phyloP scores from a whole-genome alignment of 495 filamentous ascomycete species.

The Xylaria venustula region DNA sequence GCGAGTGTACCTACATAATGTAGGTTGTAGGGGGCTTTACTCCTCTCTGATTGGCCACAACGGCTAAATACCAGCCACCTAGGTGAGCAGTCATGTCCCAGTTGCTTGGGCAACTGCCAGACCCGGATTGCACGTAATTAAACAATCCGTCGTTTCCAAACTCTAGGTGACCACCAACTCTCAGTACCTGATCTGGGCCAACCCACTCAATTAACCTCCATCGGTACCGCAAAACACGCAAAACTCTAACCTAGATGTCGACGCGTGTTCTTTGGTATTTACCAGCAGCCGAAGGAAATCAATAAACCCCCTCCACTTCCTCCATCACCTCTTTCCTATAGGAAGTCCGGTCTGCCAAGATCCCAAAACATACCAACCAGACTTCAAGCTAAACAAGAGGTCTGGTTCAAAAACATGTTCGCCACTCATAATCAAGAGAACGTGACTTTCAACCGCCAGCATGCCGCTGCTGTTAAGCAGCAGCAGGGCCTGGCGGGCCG shows the following conservation, averaged over 20 bases:
- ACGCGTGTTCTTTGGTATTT: too few relatives aligned
- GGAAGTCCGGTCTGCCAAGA: background rate
- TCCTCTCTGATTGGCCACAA: constrained; percentile 1
- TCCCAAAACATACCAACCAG: background rate
- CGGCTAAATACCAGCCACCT: too few relatives aligned
- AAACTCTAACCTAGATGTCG: background rate
- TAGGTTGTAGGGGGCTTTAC: background rate
- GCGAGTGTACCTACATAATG: too few relatives aligned
- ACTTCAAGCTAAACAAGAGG: background rate
- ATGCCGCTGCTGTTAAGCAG: constrained; percentile 73
- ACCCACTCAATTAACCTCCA: constrained; percentile 10
- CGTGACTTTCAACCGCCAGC: constrained; percentile 68
- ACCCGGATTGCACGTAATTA: constrained; percentile 4
- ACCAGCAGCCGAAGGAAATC: background rate
- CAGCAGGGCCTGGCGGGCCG: constrained; percentile 56
- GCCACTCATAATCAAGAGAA: constrained; percentile 90
- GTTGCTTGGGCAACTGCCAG: constrained; percentile 13
- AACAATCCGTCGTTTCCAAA: constrained; percentile 4
- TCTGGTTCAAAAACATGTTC: constrained; percentile 56
- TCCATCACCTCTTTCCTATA: background rate
- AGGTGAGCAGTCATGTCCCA: background rate
- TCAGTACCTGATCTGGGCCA: background rate
- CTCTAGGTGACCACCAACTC: too few relatives aligned
- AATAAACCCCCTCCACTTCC: background rate
- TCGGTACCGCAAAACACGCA: constrained; percentile 14